Base-by-base conservation (phyloP, 495 filamentous ascomycete genomes). In the Penicillium simplicissimum region DNA sequence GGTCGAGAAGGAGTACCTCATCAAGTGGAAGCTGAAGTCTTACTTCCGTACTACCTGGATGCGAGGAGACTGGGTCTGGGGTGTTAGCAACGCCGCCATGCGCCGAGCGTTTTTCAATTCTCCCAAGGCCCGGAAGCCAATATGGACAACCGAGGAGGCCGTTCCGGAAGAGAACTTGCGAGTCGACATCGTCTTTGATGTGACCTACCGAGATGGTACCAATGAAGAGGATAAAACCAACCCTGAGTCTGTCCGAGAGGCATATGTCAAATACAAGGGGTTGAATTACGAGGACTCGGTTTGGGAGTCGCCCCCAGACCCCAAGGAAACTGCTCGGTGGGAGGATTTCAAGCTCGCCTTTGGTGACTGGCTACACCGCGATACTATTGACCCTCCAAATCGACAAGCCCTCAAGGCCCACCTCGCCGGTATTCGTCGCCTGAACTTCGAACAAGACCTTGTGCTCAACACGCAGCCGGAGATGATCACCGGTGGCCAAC, bases 181-280 rank as follows among this genome's bases (percentile, higher is more conserved):
- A 9, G 83, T 96, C 17, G 96, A 99, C 59, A 94, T 97, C 59
- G 80, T 98, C 19, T 87, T 98, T 43, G 84, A 91, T 58, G 90
- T 96, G 34, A 82, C 84, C 52, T 94, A 86, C 62, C 79, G 79
- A 1, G 77, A 73, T 23, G 67, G 70, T 36, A 54, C 52, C n/a
- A 13, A 28, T 8, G 11, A 25, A 36, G 76, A 76, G 34, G 63
- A 71, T 58, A 71, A 76, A 45, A 72, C 75, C 38, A 83, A 85
- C 25, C 58, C 65, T 7, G 57, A 62, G 83, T 87, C 54, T 71
- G 83, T 55, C 67, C 68, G 42, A 75, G 71, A 49, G 71, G 92
- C 90, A 10, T 84, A 86, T 31, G 87, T 96, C 67, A 99, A 99
- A 63, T 98, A 90, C 71, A 90, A 94, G 72, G 96, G 96, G n/a